These are phyloP conservation scores for Eucalyptus lansdowneana DNA, from an alignment of 345 rosid species.

Conservation along the genomic window DNA sequence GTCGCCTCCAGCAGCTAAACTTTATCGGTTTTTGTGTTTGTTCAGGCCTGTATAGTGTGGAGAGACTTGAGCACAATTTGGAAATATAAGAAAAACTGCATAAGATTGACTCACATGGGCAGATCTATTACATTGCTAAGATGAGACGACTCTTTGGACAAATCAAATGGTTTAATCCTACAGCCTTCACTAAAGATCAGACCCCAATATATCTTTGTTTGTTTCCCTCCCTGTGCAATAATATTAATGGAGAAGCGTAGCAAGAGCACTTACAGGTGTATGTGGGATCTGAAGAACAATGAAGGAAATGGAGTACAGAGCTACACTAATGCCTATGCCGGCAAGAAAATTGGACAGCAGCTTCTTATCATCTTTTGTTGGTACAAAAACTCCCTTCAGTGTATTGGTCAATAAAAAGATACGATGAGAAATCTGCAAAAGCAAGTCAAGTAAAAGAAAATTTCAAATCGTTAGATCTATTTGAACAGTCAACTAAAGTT, in stretches of 20 bases:
- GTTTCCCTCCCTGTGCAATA: neutral
- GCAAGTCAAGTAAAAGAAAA: neutral
- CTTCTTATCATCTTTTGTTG: conserved; percentile 57
- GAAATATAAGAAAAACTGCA: neutral
- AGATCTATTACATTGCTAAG: neutral
- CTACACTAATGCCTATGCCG: conserved; percentile 45
- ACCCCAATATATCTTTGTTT: neutral
- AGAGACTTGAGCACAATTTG: neutral
- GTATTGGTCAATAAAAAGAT: conserved; percentile 73
- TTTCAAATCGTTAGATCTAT: neutral
- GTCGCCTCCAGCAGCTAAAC: neutral
- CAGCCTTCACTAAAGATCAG: neutral
- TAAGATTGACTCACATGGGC: neutral
- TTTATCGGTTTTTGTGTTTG: neutral
- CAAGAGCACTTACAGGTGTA: conserved; percentile 30
- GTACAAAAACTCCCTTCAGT: conserved; percentile 62
- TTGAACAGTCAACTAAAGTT: neutral
- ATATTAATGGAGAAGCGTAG: neutral
- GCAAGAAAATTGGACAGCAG: conserved; percentile 55
- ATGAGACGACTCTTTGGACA: neutral
- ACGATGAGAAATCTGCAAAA: conserved; percentile 65
- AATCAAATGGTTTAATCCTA: neutral
- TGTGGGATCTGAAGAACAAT: conserved; percentile 79
- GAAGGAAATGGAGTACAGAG: conserved; percentile 44
- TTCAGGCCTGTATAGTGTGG: neutral